Base-by-base conservation (phyloP, 2,329 filamentous ascomycete genomes). In the Amphichorda felina region DNA sequence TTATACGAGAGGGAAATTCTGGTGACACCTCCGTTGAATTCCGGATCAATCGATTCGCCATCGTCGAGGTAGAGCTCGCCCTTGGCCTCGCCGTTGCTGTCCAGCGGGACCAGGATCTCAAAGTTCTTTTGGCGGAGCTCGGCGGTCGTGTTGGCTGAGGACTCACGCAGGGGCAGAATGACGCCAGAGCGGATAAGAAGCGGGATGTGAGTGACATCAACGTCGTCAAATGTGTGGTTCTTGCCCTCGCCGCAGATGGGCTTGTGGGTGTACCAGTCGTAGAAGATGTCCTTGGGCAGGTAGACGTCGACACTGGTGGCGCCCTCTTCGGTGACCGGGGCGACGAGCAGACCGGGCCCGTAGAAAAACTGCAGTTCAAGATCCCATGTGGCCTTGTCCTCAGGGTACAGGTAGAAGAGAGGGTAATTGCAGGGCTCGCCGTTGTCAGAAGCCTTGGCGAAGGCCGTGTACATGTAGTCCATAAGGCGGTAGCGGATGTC, bases 1-100 rank as follows among this genome's bases (percentile, higher is more conserved):
- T 64, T 57, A 49, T 75, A 88, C 8, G 51, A 45, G 45, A 88
- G 82, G 11, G 59, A 54, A 35, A 87, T 64, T 37, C 68, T 59
- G 6, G 67, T 73, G n/a, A 63, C 71, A 5, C 46, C 53, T 8
- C 37, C 37, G 19, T 39, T 33, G 17, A 17, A 22, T 9, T 57
- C 41, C 54, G 82, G 82, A 39, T 71, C 59, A 34, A 88, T 46
- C 18, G 70, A 76, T 39, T 77, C 75, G 8, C 85, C 85, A 41
- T 93, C 84, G 45, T 91, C 85, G 5, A 91, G 59, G 51, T 88
- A 91, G 38, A 91, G 61, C 35, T 66, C 63, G 0, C 85, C 85
- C 2, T 50, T 54, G 0, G 85, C 85, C 6, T 60, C 71, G 3
- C 79, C 81, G 35, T 79, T 60, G 1, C 51, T 48, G 5, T 69